Percentiles rank a stretch among this genome's conserved stretches.
Conservation (phyloP, 2,329 filamentous ascomycete species). For the Emergomyces africanus region DNA sequence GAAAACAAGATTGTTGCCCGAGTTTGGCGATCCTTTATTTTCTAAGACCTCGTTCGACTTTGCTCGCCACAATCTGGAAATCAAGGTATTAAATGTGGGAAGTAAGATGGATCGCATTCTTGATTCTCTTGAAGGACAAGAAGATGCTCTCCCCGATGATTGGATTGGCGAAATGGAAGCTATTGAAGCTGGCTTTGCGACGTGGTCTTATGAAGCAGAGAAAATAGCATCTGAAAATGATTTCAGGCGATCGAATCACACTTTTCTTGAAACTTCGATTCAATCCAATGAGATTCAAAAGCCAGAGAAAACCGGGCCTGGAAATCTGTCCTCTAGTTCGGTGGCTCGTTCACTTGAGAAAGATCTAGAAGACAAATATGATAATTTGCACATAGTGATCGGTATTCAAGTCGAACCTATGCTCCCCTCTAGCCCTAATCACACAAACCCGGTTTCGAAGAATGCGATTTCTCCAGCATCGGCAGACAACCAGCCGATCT, state of each 20-base stretch:
- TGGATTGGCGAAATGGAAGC: constrained; percentile 83
- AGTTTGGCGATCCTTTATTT: constrained; percentile 17
- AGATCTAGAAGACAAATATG: neutral
- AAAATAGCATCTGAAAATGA: constrained; percentile 58
- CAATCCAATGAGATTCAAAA: constrained; percentile 1
- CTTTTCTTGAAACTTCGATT: neutral
- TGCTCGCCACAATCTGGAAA: constrained; percentile 45
- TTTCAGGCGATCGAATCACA: constrained; percentile 18
- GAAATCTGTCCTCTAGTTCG: neutral
- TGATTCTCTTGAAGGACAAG: constrained; percentile 68
- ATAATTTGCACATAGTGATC: neutral
- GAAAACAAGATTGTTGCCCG: constrained; percentile 15
- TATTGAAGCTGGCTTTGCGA: constrained; percentile 62
- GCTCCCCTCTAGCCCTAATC: neutral
- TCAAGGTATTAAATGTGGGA: constrained; percentile 57
- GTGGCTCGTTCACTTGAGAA: neutral
- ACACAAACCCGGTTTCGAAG: neutral
- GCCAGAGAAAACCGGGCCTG: neutral
- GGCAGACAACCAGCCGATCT: neutral
- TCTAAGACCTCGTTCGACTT: constrained; percentile 29
- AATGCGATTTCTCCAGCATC: neutral
- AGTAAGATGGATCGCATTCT: constrained; percentile 70
- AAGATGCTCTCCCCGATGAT: constrained; percentile 69
- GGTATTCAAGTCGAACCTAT: neutral
- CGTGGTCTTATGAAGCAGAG: constrained; percentile 72